A percentile compares a stretch with the other conserved stretches of the same genome.
Evolutionary conservation across 768 basidiomycete genomes (phyloP).

Genomic region (Mycena vulgaris): DNA sequence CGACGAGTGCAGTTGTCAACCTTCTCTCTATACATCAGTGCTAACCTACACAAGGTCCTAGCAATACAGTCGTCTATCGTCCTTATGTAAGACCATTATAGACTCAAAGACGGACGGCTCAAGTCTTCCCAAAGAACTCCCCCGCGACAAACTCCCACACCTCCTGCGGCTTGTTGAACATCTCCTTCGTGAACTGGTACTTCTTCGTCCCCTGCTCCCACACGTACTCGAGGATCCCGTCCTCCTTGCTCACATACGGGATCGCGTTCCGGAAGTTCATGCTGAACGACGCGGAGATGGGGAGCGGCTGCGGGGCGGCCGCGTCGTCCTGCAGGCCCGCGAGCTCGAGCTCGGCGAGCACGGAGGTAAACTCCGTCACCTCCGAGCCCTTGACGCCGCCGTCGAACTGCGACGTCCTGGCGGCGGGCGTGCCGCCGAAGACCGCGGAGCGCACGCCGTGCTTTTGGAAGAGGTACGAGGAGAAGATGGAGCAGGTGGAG

Average conservation of each 20-base stretch:
- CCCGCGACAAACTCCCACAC: constrained; percentile 38
- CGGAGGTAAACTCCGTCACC: constrained; percentile 24
- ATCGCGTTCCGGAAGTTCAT: constrained; percentile 38
- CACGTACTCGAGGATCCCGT: constrained; percentile 32
- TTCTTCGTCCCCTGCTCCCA: constrained; percentile 30
- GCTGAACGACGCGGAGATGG: constrained; percentile 24
- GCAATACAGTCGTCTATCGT: too few relatives aligned
- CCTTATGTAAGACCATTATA: too few relatives aligned
- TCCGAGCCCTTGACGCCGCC: constrained; percentile 38
- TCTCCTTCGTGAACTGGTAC: constrained; percentile 35
- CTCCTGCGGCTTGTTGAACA: constrained; percentile 28
- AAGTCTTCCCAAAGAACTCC: constrained; percentile 29
- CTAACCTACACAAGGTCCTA: too few relatives aligned
- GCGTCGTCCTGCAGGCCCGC: constrained; percentile 29
- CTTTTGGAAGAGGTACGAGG: constrained; percentile 28
- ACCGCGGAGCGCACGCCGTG: constrained; percentile 32
- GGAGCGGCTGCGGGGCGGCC: constrained; percentile 34
- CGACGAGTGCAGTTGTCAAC: too few relatives aligned
- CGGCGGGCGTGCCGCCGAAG: constrained; percentile 33
- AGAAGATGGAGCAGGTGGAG: constrained; percentile 32
- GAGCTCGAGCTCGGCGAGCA: constrained; percentile 26
- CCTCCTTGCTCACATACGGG: constrained; percentile 25
- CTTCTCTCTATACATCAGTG: too few relatives aligned
- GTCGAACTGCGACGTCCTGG: constrained; percentile 26
- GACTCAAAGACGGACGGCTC: too few relatives aligned